A percentile compares a stretch with the other conserved stretches of the same genome.
Conservation (phyloP, 148 eudicot species). For the Spergularia bocconei region DNA sequence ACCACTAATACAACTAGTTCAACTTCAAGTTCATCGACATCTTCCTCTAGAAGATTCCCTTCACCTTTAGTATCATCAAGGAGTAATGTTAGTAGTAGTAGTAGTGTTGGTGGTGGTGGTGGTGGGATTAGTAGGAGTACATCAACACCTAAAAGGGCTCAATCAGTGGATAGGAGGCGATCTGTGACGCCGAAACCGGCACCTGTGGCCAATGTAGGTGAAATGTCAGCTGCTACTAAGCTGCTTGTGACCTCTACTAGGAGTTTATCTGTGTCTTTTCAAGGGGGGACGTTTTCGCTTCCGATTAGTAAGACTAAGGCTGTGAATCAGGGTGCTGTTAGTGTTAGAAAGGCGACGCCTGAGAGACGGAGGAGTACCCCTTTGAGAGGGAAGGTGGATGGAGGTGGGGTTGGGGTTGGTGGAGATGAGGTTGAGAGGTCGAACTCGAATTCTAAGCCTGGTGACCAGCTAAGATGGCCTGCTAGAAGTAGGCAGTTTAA, state of each 20-base stretch:
- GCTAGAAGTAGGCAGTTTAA: constrained; percentile 46
- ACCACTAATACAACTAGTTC: constrained; percentile 29
- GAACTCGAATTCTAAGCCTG: constrained; percentile 49
- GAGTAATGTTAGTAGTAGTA: neutral
- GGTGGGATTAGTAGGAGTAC: constrained; percentile 21
- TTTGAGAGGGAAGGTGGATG: constrained; percentile 53
- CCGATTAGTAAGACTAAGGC: constrained; percentile 87
- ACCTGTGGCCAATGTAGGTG: constrained; percentile 44
- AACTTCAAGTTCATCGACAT: constrained; percentile 38
- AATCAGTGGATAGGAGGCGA: constrained; percentile 77
- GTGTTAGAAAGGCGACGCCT: constrained; percentile 72
- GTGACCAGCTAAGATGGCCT: constrained; percentile 89
- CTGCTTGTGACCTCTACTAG: constrained; percentile 75
- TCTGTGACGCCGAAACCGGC: constrained; percentile 43
- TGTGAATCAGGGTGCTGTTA: constrained; percentile 43
- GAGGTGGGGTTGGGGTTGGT: constrained; percentile 23
- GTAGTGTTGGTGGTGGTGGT: neutral
- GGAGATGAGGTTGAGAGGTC: constrained; percentile 64
- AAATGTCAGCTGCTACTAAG: constrained; percentile 68
- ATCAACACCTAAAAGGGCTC: constrained; percentile 55
- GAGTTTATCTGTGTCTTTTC: constrained; percentile 91
- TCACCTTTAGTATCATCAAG: constrained; percentile 70
- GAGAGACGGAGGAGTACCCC: constrained; percentile 73
- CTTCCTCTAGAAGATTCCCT: constrained; percentile 67
- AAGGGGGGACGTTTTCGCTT: constrained; percentile 77